Base-by-base conservation (phyloP, 2,329 filamentous ascomycete genomes). In the Diaporthe citri region DNA sequence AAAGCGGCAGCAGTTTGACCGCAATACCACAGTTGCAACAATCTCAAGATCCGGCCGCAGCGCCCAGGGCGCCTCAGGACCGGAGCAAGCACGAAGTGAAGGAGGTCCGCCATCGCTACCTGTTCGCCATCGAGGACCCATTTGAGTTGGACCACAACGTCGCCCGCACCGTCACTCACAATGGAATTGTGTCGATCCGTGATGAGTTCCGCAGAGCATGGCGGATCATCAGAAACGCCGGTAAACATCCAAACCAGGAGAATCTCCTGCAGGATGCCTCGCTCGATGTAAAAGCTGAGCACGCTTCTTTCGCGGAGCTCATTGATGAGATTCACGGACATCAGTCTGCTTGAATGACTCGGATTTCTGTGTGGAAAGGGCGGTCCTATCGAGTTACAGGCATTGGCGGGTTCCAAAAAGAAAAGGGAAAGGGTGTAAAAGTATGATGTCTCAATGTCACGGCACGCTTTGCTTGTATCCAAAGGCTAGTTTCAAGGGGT, bases 111-210 rank as follows among this genome's bases (percentile, higher is more conserved):
- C 91, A 95, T 80, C 91, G 95, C 17, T 97, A 95, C 82, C 88
- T 98, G 6, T 94, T 98, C 78, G 94, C 95, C 43, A 96, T 98
- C 76, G 96, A 98, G 81, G 96, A 98, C 82, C 96, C 96, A 0
- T 98, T 98, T 80, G 95, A 98, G 85, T 84, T 92, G 2, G 92
- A 95, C 55, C 95, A 98, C 83, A 98, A 98, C 79, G 93, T 98
- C 46, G 96, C 94, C 4, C 88, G 95, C 67, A 97, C 95, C 0
- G 95, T 98, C 1, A 95, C 93, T 9, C 94, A 96, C 80, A 90
- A 92, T 76, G 95, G 95, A 2, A 94, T 97, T 77, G 92, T 94
- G 1, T 90, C 93, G 0, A 97, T 97, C 75, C 88, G 94, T 55
- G 93, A 97, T 79, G 95, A 98, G 83, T 97, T 97, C 80, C 89